These are phyloP conservation scores for Candida jianshihensis DNA, from an alignment of 805 yeast genomes.

Conservation along the genomic window DNA sequence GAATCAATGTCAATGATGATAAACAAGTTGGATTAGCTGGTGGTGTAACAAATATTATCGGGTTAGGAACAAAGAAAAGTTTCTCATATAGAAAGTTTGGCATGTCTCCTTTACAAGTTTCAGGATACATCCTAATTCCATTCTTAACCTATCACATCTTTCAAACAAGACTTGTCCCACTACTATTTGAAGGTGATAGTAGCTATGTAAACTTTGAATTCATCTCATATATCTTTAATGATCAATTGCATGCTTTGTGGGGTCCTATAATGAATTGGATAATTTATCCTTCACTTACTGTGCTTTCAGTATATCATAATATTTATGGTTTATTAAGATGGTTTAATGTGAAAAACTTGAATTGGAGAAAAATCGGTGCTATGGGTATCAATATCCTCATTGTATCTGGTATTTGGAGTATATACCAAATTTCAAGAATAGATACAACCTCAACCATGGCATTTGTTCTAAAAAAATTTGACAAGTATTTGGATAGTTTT, in stretches of 20 bases:
- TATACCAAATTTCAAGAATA: conserved; percentile 17
- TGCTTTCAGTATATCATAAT: conserved; percentile 43
- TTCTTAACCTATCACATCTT: conserved; percentile 39
- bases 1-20: conserved; percentile 29
- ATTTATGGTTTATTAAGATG: conserved; percentile 47
- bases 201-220: conserved; percentile 46
- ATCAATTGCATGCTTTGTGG: conserved; percentile 20
- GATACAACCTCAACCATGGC: conserved; percentile 4
- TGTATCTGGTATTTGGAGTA: conserved; percentile 30
- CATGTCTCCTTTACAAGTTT: conserved; percentile 47
- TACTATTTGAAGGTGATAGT: conserved; percentile 57
- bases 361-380: conserved; percentile 40
- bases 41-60: conserved; percentile 40
- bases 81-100: conserved; percentile 38
- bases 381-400: conserved; percentile 30
- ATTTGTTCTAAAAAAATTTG: conserved; percentile 14
- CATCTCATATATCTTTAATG: conserved; percentile 33
- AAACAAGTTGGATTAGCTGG: conserved; percentile 57
- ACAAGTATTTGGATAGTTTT: conserved; percentile 11
- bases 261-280: conserved; percentile 25
- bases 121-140: conserved; percentile 50
- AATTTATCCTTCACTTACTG: conserved; percentile 28
- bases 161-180: conserved; percentile 44
- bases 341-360: conserved; percentile 31
- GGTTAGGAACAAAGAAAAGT: conserved; percentile 46